phyloP scores from a whole-genome alignment of 805 yeast genomes.

The Wickerhamiella spandovensis region DNA sequence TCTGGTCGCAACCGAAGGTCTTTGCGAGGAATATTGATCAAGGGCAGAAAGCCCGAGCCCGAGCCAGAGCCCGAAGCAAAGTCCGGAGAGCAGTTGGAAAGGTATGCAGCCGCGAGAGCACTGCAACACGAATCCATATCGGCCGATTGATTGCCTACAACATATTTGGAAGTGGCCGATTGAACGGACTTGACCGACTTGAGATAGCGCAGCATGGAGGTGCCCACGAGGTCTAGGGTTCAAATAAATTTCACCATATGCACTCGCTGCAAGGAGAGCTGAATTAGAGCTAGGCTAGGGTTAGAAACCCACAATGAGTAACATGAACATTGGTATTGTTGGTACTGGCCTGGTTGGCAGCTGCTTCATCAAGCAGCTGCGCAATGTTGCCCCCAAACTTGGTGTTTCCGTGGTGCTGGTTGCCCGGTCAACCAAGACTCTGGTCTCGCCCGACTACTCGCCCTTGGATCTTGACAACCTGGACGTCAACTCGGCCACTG shows the following conservation, averaged over 20 bases:
- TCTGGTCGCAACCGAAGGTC: conserved; percentile 67
- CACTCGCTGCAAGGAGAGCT: not conserved
- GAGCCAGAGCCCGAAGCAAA: conserved; percentile 16
- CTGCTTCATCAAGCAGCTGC: conserved; percentile 74
- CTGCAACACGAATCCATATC: conserved; percentile 80
- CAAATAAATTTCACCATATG: not conserved
- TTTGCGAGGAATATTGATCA: conserved; percentile 53
- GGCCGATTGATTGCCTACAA: conserved; percentile 76
- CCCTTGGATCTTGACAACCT: conserved; percentile 57
- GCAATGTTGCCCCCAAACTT: conserved; percentile 33
- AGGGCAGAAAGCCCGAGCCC: conserved; percentile 41
- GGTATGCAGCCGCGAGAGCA: conserved; percentile 60
- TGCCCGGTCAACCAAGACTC: conserved; percentile 60
- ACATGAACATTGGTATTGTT: conserved; percentile 48
- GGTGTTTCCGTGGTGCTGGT: conserved; percentile 66
- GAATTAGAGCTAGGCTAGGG: not conserved
- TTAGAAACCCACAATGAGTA: not conserved
- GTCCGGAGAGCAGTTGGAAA: no score
- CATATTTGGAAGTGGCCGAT: conserved; percentile 18
- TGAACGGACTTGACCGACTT: not conserved
- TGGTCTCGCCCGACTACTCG: conserved; percentile 52
- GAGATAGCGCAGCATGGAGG: not conserved
- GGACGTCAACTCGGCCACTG: conserved; percentile 35
- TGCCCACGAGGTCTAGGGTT: not conserved
- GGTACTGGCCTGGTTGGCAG: conserved; percentile 95